These are phyloP conservation scores for Boletus tomentosulus DNA, from an alignment of 768 basidiomycete species.

Conservation along the genomic window DNA sequence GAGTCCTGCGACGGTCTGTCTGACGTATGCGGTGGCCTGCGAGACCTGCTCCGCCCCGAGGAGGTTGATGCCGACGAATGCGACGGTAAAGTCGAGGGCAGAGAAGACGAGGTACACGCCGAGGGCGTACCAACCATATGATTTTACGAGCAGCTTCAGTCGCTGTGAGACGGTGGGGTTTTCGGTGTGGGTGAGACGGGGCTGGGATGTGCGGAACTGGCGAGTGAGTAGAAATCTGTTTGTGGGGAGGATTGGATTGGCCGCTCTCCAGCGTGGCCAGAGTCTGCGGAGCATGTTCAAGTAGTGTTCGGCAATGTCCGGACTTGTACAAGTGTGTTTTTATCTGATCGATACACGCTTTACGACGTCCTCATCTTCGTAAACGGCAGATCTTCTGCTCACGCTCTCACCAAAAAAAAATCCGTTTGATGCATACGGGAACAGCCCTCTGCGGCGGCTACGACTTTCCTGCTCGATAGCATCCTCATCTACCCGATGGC, in stretches of 20 bases:
- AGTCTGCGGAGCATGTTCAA: conserved; percentile 37
- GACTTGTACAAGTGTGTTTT: background rate
- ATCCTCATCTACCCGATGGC: conserved; percentile 29
- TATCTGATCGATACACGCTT: conserved; percentile 7
- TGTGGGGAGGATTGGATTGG: conserved; percentile 46
- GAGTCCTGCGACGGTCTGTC: conserved; percentile 42
- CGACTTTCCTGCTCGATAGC: conserved; percentile 46
- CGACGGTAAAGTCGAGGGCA: conserved; percentile 76
- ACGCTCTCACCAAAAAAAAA: conserved; percentile 12
- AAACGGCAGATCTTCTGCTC: conserved; percentile 14
- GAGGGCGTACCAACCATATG: conserved; percentile 95
- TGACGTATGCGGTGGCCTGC: conserved; percentile 55
- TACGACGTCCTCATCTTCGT: conserved; percentile 11
- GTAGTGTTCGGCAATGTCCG: background rate
- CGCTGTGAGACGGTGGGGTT: conserved; percentile 61
- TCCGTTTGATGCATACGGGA: conserved; percentile 44
- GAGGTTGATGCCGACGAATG: conserved; percentile 79
- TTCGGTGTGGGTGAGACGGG: conserved; percentile 33
- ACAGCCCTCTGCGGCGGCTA: conserved; percentile 33
- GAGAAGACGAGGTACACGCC: conserved; percentile 80
- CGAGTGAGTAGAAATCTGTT: conserved; percentile 32
- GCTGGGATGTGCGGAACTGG: conserved; percentile 45
- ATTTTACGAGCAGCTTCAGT: conserved; percentile 78
- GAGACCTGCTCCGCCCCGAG: conserved; percentile 90
- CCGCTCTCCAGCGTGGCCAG: conserved; percentile 42